Conservation (phyloP, 148 eudicot species). For the Silene latifolia region DNA sequence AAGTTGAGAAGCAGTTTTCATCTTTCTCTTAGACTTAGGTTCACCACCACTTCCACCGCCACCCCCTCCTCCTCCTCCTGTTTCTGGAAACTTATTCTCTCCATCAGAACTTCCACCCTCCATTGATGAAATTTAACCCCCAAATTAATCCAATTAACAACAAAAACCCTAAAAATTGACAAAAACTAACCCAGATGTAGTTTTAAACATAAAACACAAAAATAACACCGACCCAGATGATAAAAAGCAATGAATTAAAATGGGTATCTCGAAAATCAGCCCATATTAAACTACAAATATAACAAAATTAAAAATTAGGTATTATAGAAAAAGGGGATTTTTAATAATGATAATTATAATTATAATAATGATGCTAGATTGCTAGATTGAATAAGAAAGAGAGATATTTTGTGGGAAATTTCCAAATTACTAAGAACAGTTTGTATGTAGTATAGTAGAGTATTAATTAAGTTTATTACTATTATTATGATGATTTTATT, state of each 20-base stretch:
- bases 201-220: conserved; percentile 13
- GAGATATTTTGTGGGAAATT: background rate
- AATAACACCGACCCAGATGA: conserved; percentile 27
- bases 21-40: conserved; percentile 66
- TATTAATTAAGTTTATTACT: background rate
- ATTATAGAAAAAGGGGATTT: background rate
- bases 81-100: conserved; percentile 47
- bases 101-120: conserved; percentile 51
- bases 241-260: conserved; percentile 7
- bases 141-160: conserved; percentile 9
- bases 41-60: conserved; percentile 39
- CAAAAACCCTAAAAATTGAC: conserved; percentile 22
- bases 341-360: background rate
- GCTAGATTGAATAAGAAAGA: background rate
- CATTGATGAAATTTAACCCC: conserved; percentile 24
- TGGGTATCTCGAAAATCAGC: conserved; percentile 18
- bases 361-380: background rate
- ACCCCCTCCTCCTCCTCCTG: conserved; percentile 30
- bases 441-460: background rate
- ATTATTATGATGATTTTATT: background rate
- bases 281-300: background rate
- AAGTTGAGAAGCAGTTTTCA: conserved; percentile 87
- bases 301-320: conserved; percentile 21
- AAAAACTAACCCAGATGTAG: conserved; percentile 26
- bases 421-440: background rate